Base-by-base conservation (phyloP, 2,329 filamentous ascomycete genomes). In the Alternaria sp. region DNA sequence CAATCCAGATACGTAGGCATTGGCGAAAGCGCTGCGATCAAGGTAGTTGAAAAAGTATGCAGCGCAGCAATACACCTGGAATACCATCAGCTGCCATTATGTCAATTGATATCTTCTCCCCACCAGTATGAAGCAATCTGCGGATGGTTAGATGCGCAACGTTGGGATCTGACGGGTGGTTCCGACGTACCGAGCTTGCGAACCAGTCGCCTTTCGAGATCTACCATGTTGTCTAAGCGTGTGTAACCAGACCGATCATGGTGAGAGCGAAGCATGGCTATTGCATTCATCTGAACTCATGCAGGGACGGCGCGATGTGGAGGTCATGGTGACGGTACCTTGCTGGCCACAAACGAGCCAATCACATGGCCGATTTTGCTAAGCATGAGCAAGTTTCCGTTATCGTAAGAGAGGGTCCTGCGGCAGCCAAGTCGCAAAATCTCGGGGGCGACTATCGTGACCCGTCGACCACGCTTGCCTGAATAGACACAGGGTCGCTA, bases 21-120 rank as follows among this genome's bases (percentile, higher is more conserved):
- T 76, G 21, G 73, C 68, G 32, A 76, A 75, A 7, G 74, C 71
- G 45, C 45, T 70, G 49, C 62, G 40, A 69, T 73, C 74, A 19
- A 76, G 59, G 50, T 76, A 76, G 19, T 76, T 76, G 67, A 76
- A 75, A n/a, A 75, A 76, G 57, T 75, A 76, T 15, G 71, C 72
- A 23, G 72, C 68, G 52, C 74, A 76, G 47, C 72, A 76, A 52
- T 76, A 76, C 21, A 74, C 72, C 57, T 62, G 5, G 25, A 2
- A 1, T 6, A 15, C 1, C 7, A 21, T 62, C 3, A 62, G 19
- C 25, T 23, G 13, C 21, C 17, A 1, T 12, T 5, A 15, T 11
- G 8, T 17, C 7, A 17, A 25, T 4, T 17, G 23, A 3, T 3
- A 19, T 12, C 10, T 13, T 26, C 17, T 17, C 7, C 47, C 19